phyloP scores from a whole-genome alignment of 192 early-diverging fungal genomes.

The Backusella morwellensis region DNA sequence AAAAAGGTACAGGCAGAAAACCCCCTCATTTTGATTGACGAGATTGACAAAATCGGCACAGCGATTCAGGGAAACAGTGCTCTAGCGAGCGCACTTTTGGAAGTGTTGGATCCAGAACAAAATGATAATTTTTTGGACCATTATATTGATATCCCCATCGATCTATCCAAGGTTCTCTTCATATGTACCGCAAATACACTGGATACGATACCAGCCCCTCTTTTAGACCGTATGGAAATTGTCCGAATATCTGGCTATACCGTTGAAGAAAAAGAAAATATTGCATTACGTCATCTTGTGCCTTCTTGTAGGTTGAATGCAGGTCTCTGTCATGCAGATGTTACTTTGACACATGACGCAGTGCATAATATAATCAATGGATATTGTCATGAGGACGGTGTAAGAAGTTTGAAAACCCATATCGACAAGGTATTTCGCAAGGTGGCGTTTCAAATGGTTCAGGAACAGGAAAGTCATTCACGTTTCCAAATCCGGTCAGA shows the following conservation, averaged over 20 bases:
- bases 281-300: conserved; percentile 85
- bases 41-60: conserved; percentile 97
- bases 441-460: conserved; percentile 57
- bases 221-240: conserved; percentile 99
- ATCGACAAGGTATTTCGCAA: conserved; percentile 98
- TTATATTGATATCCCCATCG: conserved; percentile 98
- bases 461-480: background rate
- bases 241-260: conserved; percentile 90
- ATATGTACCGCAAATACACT: conserved; percentile 98
- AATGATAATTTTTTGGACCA: conserved; percentile 96
- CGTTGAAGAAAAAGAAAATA: conserved; percentile 85
- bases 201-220: conserved; percentile 94
- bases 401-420: conserved; percentile 96
- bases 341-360: conserved; percentile 70
- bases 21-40: conserved; percentile 96
- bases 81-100: conserved; percentile 91
- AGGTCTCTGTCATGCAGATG: conserved; percentile 70
- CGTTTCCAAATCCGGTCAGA: background rate
- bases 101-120: conserved; percentile 97
- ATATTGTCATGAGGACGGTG: conserved; percentile 96
- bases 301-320: conserved; percentile 77
- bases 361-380: conserved; percentile 81
- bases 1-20: conserved; percentile 99
- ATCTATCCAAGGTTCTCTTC: conserved; percentile 97
- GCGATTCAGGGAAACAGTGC: conserved; percentile 76